These are phyloP conservation scores for Naganishia randhawae DNA, from an alignment of 768 basidiomycete species.

Conservation along the genomic window DNA sequence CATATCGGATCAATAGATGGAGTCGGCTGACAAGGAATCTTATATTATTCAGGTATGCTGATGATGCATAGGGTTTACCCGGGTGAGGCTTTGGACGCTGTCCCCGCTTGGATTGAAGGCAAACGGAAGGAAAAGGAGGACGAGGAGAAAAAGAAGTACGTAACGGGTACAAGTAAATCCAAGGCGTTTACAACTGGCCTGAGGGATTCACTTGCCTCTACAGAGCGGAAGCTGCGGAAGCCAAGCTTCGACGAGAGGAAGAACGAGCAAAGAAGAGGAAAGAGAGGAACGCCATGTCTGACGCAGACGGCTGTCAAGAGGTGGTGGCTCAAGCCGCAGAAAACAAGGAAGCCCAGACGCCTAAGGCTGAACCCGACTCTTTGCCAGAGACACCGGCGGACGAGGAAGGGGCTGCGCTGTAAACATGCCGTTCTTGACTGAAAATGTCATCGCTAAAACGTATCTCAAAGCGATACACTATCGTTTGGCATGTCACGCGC, in stretches of 20 bases:
- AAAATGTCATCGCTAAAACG: too few relatives aligned
- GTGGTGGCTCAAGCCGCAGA: neutral
- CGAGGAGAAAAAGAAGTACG: conserved; percentile 9
- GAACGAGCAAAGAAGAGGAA: neutral
- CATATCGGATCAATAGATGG: neutral
- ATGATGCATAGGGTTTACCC: conserved; percentile 27
- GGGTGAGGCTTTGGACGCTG: conserved; percentile 13
- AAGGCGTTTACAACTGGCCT: neutral
- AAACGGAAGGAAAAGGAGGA: conserved; percentile 14
- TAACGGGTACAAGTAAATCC: neutral
- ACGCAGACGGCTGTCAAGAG: neutral
- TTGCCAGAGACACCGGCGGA: neutral
- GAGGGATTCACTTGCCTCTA: neutral
- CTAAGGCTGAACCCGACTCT: neutral
- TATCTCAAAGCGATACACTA: too few relatives aligned
- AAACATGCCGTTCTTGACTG: too few relatives aligned
- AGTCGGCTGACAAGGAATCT: neutral
- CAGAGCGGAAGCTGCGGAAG: neutral
- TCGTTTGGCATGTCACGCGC: too few relatives aligned
- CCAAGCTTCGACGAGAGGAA: neutral
- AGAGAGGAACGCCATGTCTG: neutral
- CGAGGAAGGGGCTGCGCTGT: neutral
- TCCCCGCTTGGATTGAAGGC: conserved; percentile 4
- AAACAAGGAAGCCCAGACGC: neutral
- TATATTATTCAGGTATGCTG: conserved; percentile 15